A percentile compares a stretch with the other conserved stretches of the same genome.
These are phyloP conservation scores for Cadophora malorum DNA, from an alignment of 2,329 filamentous ascomycete species.

Conservation along the genomic window DNA sequence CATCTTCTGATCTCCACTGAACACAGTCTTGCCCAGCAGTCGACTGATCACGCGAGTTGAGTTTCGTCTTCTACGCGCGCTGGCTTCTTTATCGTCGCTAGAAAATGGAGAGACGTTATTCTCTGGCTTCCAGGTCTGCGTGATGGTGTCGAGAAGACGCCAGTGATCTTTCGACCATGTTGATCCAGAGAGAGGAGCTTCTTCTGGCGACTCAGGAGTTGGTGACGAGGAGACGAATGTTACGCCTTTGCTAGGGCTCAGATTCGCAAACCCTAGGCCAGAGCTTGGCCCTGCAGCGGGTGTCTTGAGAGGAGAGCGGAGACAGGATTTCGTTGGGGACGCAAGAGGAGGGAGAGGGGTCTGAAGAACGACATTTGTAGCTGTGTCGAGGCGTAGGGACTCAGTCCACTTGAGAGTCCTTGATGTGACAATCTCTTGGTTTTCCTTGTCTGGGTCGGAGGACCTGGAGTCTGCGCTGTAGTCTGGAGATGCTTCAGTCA, in stretches of 20 bases:
- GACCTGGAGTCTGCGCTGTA: slow-evolving; percentile 24
- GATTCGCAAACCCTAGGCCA: slow-evolving; percentile 12
- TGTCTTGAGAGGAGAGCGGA: slow-evolving; percentile 42
- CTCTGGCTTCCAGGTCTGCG: slow-evolving; percentile 41
- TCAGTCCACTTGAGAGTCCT: slow-evolving; percentile 41
- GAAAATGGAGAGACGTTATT: slow-evolving; percentile 22
- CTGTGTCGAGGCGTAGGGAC: slow-evolving; percentile 27
- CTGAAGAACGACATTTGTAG: slow-evolving; percentile 19
- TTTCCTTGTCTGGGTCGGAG: slow-evolving; percentile 32
- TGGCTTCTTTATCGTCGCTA: slow-evolving; percentile 17
- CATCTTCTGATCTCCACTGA: slow-evolving; percentile 36
- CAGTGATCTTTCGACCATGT: slow-evolving; percentile 45
- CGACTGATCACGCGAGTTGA: slow-evolving; percentile 42
- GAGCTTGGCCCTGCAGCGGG: slow-evolving; percentile 19
- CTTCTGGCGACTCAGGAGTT: slow-evolving; percentile 32
- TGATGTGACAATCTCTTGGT: slow-evolving; percentile 20
- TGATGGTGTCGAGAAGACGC: slow-evolving; percentile 41
- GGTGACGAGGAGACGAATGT: slow-evolving; percentile 45
- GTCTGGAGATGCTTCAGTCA: slow-evolving; percentile 17
- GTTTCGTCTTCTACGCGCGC: slow-evolving; percentile 35
- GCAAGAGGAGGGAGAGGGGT: slow-evolving; percentile 22
- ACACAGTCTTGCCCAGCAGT: slow-evolving; percentile 42
- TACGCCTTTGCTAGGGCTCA: slow-evolving; percentile 41
- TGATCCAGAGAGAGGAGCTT: slow-evolving; percentile 35
- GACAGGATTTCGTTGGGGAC: slow-evolving; percentile 44